phyloP scores from a whole-genome alignment of 768 basidiomycete genomes.

The Neoboletus magnificus region DNA sequence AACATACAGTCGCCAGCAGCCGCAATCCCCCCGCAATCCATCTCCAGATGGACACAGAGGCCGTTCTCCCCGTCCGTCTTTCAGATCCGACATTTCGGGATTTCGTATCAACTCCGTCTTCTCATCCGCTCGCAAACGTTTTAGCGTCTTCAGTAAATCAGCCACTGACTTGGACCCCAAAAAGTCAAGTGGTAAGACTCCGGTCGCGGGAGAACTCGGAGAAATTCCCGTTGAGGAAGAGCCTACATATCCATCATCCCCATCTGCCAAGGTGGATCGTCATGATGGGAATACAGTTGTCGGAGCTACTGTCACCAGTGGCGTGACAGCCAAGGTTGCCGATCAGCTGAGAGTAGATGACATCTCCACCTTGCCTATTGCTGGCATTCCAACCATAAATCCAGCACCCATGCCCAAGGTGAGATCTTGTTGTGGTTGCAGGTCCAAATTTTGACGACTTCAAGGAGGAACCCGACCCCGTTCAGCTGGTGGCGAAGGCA shows the following conservation, averaged over 20 bases:
- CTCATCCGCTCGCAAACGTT: slow-evolving; percentile 54
- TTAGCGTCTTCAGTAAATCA: slow-evolving; percentile 53
- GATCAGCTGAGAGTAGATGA: slow-evolving; percentile 7
- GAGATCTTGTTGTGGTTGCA: not conserved
- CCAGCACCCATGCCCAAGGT: slow-evolving; percentile 6
- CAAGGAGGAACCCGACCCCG: slow-evolving; percentile 1
- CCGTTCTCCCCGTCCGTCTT: slow-evolving; percentile 44
- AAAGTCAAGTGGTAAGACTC: slow-evolving; percentile 35
- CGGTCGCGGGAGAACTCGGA: slow-evolving; percentile 65
- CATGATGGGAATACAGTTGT: slow-evolving; percentile 24
- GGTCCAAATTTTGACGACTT: slow-evolving; percentile 3
- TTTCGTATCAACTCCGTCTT: slow-evolving; percentile 40
- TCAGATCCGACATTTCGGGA: slow-evolving; percentile 42
- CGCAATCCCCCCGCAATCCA: slow-evolving; percentile 27
- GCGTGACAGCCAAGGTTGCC: slow-evolving; percentile 18
- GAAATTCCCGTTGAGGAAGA: slow-evolving; percentile 60
- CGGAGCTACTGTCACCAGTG: slow-evolving; percentile 21
- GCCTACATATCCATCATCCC: slow-evolving; percentile 7
- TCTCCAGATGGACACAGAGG: slow-evolving; percentile 27
- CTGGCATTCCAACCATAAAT: not conserved
- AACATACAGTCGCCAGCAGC: slow-evolving; percentile 40
- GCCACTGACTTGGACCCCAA: slow-evolving; percentile 19
- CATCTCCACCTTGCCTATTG: slow-evolving; percentile 1
- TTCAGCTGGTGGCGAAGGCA: slow-evolving; percentile 1
- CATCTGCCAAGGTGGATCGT: slow-evolving; percentile 30